A percentile compares a stretch with the other conserved stretches of the same genome.
These are phyloP conservation scores for Alternaria angustiovoidea DNA, from an alignment of 2,329 filamentous ascomycete genomes.

Conservation along the genomic window DNA sequence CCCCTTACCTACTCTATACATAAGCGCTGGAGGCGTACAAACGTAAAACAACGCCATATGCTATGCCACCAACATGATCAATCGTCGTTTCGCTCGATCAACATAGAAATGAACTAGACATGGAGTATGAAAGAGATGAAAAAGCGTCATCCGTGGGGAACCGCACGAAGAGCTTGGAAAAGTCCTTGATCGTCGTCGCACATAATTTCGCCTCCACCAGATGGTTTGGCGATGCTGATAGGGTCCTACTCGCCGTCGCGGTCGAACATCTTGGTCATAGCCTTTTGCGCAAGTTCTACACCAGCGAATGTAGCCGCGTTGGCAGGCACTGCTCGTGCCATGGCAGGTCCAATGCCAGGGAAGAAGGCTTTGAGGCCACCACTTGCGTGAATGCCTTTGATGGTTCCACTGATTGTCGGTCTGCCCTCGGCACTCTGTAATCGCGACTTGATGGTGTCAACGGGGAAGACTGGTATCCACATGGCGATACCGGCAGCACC, in stretches of 20 bases:
- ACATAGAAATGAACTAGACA: constrained; percentile 11
- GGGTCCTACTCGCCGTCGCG: constrained; percentile 39
- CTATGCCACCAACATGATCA: constrained; percentile 29
- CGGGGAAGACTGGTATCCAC: constrained; percentile 99
- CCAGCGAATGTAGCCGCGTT: constrained; percentile 95
- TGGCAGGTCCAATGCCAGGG: constrained; percentile 91
- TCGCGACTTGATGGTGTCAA: constrained; percentile 95
- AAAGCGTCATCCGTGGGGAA: constrained; percentile 4
- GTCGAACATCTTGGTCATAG: constrained; percentile 78
- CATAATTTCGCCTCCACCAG: background rate
- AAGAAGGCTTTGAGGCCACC: constrained; percentile 94
- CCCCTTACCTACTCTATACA: constrained; percentile 17
- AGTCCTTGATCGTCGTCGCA: background rate
- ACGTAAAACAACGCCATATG: constrained; percentile 30
- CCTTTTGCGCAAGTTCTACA: constrained; percentile 83
- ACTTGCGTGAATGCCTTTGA: constrained; percentile 80
- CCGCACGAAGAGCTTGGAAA: background rate
- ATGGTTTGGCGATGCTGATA: background rate
- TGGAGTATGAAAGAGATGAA: constrained; percentile 14
- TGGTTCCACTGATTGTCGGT: constrained; percentile 79
- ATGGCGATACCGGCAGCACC: constrained; percentile 93
- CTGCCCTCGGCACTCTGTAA: constrained; percentile 90
- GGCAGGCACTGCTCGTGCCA: constrained; percentile 91
- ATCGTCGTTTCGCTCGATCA: constrained; percentile 12
- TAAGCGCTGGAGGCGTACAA: constrained; percentile 5